Evolutionary conservation across 2,329 filamentous ascomycete genomes (phyloP), one percentile per base, ranked within the genome.

Genomic region (Colletotrichum australisinense): DNA sequence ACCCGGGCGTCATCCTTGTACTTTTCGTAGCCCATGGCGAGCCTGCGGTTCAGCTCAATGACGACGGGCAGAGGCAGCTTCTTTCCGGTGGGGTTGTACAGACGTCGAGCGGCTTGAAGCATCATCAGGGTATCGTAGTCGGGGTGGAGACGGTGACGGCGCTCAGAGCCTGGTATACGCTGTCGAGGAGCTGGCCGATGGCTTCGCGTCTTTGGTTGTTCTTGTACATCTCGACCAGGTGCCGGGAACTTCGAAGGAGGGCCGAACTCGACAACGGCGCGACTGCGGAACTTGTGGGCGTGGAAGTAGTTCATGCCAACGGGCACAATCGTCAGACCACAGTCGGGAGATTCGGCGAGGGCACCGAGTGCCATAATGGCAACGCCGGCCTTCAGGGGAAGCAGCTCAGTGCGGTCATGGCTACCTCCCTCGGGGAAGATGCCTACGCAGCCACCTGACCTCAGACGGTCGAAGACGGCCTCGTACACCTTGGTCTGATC

Each of bases 221-320:
- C 82, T 92, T 93, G 84, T 98, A 98, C 83, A 95, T 92, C 75
- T 95, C 89, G 5, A 98, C 94, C 42, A 98, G 85, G 78, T 97
- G 93, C 24, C 87, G 86, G 0, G 93, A 11, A 98, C 92, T 76
- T 97, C 94, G 75, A 98, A 0, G 97, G 95, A 30, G 91, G 92
- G 9, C 97, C 97, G 78, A 98, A 99, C 80, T 99, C 97, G 73
- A 98, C 92, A 5, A 99, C 96, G 46, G 96, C 97, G 80, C 97
- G 91, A 75, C 96, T 98, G 58, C 96, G 93, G 84, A 99, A 99
- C 83, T 98, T 99, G 88, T 99, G 96, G 0, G 96, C 94, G 83
- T 98, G 96, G 85, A 99, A 99, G 84, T 99, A 99, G 84, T 99
- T 99, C 96, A 99, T 98, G 78, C 96, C 96, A 64, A 97, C 95